Conservation (phyloP, 345 rosid species). For the Angophora floribunda region DNA sequence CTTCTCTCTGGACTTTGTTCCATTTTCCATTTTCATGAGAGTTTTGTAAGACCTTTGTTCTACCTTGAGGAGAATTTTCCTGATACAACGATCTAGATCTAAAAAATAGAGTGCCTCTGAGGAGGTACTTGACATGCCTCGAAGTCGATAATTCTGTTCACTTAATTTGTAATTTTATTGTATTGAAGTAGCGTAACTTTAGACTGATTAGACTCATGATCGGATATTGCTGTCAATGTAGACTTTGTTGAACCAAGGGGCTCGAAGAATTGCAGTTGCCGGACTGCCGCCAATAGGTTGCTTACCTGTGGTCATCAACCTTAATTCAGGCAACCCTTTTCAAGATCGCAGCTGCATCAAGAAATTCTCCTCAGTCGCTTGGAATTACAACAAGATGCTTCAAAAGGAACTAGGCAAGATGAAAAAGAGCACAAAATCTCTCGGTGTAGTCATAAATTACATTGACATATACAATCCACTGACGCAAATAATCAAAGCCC, state of each 20-base stretch:
- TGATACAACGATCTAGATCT: not conserved
- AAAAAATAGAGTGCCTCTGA: not conserved
- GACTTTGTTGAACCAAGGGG: not conserved
- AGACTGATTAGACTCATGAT: not conserved
- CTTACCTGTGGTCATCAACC: not conserved
- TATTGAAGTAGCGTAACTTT: not conserved
- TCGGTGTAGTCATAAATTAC: not conserved
- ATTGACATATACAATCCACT: slow-evolving; percentile 27
- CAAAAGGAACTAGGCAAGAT: not conserved
- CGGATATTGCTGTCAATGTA: not conserved
- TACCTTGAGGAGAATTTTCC: not conserved
- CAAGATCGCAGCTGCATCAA: not conserved
- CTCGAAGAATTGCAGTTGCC: not conserved
- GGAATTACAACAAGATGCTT: not conserved
- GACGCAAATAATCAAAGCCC: slow-evolving; percentile 21
- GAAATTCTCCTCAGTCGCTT: not conserved
- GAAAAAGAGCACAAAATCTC: not conserved
- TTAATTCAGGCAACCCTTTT: not conserved
- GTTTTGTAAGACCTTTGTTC: not conserved
- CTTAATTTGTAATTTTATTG: not conserved
- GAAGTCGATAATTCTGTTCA: not conserved
- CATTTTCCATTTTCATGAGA: not conserved
- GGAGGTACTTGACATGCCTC: not conserved
- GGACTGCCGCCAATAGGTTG: slow-evolving; percentile 6
- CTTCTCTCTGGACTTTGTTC: not conserved